A percentile compares a stretch with the other conserved stretches of the same genome.
phyloP scores from a whole-genome alignment of 2,329 filamentous ascomycete genomes.

The Chrysoporthe cubensis region DNA sequence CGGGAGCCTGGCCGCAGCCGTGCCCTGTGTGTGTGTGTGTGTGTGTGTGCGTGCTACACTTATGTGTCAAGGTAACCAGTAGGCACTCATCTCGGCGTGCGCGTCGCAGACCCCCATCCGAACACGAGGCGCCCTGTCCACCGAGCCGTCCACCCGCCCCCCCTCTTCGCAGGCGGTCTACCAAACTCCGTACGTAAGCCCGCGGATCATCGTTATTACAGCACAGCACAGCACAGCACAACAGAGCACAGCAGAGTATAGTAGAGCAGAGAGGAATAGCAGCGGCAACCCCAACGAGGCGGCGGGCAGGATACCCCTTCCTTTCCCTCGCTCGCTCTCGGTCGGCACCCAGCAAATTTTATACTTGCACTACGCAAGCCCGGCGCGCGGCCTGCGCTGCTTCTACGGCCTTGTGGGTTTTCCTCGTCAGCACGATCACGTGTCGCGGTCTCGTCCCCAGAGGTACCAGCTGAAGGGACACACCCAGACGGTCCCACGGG shows the following conservation, averaged over 20 bases:
- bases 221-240: too few species aligned
- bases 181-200: background rate
- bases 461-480: too few species aligned
- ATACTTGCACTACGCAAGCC: background rate
- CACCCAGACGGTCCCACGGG: too few species aligned
- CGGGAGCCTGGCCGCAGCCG: too few species aligned
- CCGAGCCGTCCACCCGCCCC: background rate
- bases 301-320: background rate
- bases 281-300: too few species aligned
- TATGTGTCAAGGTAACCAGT: background rate
- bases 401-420: too few species aligned
- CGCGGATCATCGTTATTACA: background rate
- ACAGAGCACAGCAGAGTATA: too few species aligned
- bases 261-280: too few species aligned
- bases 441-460: background rate
- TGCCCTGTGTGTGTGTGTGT: too few species aligned
- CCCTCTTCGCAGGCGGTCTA: background rate
- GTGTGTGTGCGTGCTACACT: background rate
- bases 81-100: background rate
- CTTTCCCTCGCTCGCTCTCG: background rate
- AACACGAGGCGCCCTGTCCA: conserved; percentile 1
- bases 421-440: background rate
- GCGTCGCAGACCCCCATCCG: background rate
- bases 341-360: background rate
- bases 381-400: too few species aligned